Evolutionary conservation across 148 eudicot species (phyloP).

Genomic region (Hydrangea macrophylla): DNA sequence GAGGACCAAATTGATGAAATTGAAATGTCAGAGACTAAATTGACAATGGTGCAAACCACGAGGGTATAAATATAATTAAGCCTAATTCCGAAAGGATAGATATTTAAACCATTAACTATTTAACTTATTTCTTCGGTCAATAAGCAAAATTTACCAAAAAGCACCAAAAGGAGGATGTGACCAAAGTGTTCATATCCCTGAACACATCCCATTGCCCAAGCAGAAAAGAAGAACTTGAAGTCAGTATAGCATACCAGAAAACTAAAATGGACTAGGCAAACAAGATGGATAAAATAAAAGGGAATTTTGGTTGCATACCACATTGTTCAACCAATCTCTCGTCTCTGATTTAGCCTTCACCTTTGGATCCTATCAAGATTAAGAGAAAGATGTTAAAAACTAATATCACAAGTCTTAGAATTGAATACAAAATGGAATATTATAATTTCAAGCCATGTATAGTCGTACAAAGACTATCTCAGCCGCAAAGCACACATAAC

Average conservation of each 20-base stretch:
- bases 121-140: not conserved
- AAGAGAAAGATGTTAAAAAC: slow-evolving; percentile 2
- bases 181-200: not conserved
- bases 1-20: no score
- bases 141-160: not conserved
- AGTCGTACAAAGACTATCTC: not conserved
- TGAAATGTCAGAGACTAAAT: no score
- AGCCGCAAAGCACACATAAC: not conserved
- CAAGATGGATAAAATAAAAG: not conserved
- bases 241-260: not conserved
- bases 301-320: slow-evolving; percentile 49
- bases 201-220: not conserved
- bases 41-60: no score
- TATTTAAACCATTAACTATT: no score
- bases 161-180: not conserved
- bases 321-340: slow-evolving; percentile 95
- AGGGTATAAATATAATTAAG: no score
- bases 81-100: not conserved
- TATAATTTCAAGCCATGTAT: not conserved
- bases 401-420: not conserved
- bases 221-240: not conserved
- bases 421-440: not conserved
- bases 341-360: slow-evolving; percentile 99
- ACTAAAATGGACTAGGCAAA: not conserved
- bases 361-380: slow-evolving; percentile 72